Evolutionary conservation across 2,329 filamentous ascomycete genomes (phyloP), one percentile per base, ranked within the genome.

Genomic region (Dothistroma pini): DNA sequence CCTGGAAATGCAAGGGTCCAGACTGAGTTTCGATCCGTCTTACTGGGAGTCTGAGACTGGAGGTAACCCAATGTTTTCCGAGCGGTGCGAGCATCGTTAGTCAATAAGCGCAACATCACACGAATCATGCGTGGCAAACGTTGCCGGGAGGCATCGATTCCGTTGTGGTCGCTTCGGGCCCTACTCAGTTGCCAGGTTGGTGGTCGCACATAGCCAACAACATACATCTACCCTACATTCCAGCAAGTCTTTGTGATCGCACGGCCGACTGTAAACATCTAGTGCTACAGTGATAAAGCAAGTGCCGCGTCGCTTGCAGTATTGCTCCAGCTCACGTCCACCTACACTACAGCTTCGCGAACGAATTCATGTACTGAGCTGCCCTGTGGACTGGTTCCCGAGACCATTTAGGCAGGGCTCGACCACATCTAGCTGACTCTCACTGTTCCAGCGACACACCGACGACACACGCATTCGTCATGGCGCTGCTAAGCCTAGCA

Each of bases 401-500:
- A 44, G 14, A 19, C 1, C n/a, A 44, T 8, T 16, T 6, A 44
- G 16, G 41, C 16, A 49, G n/a, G 44, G 44, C 11, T 14, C 44
- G n/a, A 49, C 44, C 10, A 10, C 21, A 11, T 50, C 48, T 4
- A 2, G 11, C 22, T 21, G 19, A 21, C 47, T 49, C 7, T 44
- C 19, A 21, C n/a, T 49, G 19, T 11, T 49, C 22, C 11, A 49
- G 16, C 19, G 14, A 49, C 11, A 21, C 38, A 14, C 12, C 21
- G 14, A 31, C 21, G 10, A 11, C 48, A 51, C 16, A 34, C 29
- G 9, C 12, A 34, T 25, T 6, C 38, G 47, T 19, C 50, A 63
- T 63, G 61, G 61, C 35, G 9, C 29, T 63, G 44, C 48, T 34
- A 14, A 57, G 16, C 16, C 29, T 56, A 31, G 38, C 47, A 19